These are phyloP conservation scores for Cicer pinnatifidum DNA, from an alignment of 306 rosid species.

Conservation along the genomic window DNA sequence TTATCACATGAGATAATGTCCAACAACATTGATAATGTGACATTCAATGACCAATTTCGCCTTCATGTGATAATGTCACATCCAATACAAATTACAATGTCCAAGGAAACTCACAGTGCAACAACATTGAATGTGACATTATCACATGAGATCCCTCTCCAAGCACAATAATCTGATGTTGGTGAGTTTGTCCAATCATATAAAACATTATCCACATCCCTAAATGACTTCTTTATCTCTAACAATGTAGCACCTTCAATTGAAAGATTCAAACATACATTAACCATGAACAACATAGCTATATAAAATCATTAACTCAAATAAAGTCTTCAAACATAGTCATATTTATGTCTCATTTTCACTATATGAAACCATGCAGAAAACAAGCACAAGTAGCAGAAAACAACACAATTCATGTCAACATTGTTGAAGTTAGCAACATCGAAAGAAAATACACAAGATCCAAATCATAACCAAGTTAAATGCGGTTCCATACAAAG, in stretches of 20 bases:
- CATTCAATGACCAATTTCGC: too few species aligned
- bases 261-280: constrained; percentile 30
- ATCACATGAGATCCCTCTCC: constrained; percentile 95
- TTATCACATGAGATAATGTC: constrained; percentile 70
- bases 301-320: not conserved
- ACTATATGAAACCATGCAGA: not conserved
- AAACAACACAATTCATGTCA: not conserved
- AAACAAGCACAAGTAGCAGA: constrained; percentile 2
- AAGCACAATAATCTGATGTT: constrained; percentile 82
- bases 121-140: constrained; percentile 79
- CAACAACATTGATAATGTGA: constrained; percentile 74
- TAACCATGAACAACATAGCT: constrained; percentile 9
- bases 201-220: constrained; percentile 87
- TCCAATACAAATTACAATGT: not conserved
- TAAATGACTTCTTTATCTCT: constrained; percentile 88
- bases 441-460: constrained; percentile 3
- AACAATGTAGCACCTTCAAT: constrained; percentile 74
- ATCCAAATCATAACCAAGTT: constrained; percentile 32
- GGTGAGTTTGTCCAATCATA: constrained; percentile 89
- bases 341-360: not conserved
- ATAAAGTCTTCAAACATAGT: not conserved
- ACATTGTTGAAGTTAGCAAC: constrained; percentile 24
- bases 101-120: constrained; percentile 74
- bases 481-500: constrained; percentile 31
- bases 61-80: too few species aligned